Percentiles rank a stretch among this genome's conserved stretches.
These are phyloP conservation scores for Lactifluus pinguis DNA, from an alignment of 768 basidiomycete species.

Conservation along the genomic window DNA sequence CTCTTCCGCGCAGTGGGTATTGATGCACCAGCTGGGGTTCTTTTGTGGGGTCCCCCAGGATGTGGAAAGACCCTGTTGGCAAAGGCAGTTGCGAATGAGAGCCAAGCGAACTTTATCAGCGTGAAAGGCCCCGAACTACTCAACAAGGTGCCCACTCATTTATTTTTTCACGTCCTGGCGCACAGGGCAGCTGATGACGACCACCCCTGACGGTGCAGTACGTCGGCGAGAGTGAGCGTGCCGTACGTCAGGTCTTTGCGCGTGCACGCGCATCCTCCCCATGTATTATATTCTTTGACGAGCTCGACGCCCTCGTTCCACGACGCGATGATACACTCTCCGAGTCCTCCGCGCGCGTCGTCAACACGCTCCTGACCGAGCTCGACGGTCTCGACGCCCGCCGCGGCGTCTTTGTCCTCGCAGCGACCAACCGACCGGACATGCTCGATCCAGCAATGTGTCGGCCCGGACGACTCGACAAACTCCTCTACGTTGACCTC, in stretches of 20 bases:
- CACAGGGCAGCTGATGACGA: neutral
- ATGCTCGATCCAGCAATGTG: slow-evolving; percentile 99
- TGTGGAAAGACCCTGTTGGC: slow-evolving; percentile 98
- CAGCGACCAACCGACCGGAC: slow-evolving; percentile 90
- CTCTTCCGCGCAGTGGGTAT: slow-evolving; percentile 86
- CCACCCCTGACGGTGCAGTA: slow-evolving; percentile 44
- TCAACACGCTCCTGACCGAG: slow-evolving; percentile 90
- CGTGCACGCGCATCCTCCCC: slow-evolving; percentile 90
- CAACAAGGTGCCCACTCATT: slow-evolving; percentile 64
- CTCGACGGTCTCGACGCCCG: slow-evolving; percentile 85
- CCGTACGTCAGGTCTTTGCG: slow-evolving; percentile 90
- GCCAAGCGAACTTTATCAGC: slow-evolving; percentile 92
- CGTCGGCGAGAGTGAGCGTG: slow-evolving; percentile 93
- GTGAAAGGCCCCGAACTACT: slow-evolving; percentile 95
- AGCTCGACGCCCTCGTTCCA: slow-evolving; percentile 87
- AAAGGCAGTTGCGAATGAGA: slow-evolving; percentile 96
- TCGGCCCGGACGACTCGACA: slow-evolving; percentile 91
- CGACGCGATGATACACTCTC: slow-evolving; percentile 80
- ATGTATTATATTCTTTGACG: slow-evolving; percentile 94
- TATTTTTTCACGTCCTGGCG: neutral
- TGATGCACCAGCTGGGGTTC: slow-evolving; percentile 82
- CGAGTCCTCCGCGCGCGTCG: slow-evolving; percentile 87
- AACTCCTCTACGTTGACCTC: slow-evolving; percentile 87
- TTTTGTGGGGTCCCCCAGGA: slow-evolving; percentile 98
- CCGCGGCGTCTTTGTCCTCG: slow-evolving; percentile 86